These are phyloP conservation scores for Pseudocercospora pini-densiflorae DNA, from an alignment of 2,329 filamentous ascomycete genomes.

Conservation along the genomic window DNA sequence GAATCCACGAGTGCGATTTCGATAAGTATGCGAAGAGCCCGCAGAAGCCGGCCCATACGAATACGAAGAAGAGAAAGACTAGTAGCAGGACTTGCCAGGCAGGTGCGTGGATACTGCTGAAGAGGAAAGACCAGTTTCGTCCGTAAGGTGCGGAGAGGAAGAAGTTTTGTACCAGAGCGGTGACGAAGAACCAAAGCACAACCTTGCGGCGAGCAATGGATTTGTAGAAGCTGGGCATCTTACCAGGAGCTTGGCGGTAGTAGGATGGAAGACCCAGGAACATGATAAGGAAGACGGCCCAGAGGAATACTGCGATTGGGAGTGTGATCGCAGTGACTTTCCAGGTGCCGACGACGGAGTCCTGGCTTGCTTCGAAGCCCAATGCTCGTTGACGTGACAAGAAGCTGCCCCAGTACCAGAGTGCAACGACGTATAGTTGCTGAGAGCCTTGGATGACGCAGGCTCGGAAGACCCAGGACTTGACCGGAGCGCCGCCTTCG, in stretches of 20 bases:
- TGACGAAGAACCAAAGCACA: constrained; percentile 67
- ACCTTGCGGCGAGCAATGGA: constrained; percentile 65
- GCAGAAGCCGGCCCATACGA: constrained; percentile 59
- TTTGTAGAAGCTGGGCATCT: constrained; percentile 66
- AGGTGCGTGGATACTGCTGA: constrained; percentile 58
- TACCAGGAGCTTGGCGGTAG: constrained; percentile 65
- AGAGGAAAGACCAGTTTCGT: constrained; percentile 68
- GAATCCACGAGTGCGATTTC: constrained; percentile 65
- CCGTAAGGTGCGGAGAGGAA: constrained; percentile 68
- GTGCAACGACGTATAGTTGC: constrained; percentile 65
- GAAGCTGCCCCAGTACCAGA: constrained; percentile 69
- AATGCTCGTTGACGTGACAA: constrained; percentile 52
- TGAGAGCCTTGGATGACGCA: constrained; percentile 68
- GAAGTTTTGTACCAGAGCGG: constrained; percentile 68
- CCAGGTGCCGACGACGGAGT: constrained; percentile 24
- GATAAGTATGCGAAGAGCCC: constrained; percentile 57
- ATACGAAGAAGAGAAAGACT: constrained; percentile 57
- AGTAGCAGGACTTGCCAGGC: constrained; percentile 62
- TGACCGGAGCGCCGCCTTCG: constrained; percentile 58
- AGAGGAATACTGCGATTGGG: constrained; percentile 61
- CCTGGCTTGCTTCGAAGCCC: constrained; percentile 43
- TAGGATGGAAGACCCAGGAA: constrained; percentile 66
- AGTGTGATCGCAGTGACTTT: constrained; percentile 55
- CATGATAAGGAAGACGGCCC: constrained; percentile 57
- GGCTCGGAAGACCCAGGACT: constrained; percentile 66